Evolutionary conservation across 805 yeast species (phyloP).

Genomic region (Candida yuanshanica): DNA sequence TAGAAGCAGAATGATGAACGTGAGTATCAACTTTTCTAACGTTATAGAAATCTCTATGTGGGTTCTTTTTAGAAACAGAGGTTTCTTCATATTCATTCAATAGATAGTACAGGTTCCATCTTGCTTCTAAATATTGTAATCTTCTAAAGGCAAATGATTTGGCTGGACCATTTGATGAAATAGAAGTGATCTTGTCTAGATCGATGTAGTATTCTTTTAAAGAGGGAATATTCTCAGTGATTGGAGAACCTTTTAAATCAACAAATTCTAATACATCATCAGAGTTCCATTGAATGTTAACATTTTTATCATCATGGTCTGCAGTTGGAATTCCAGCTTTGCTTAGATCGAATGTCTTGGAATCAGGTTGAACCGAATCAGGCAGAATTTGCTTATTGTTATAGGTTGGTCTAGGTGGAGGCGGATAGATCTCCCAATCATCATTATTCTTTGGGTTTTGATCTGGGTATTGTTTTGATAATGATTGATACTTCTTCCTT

Average conservation of each 20-base stretch:
- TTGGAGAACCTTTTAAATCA: conserved; percentile 30
- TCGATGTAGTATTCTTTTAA: conserved; percentile 83
- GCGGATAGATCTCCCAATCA: conserved; percentile 81
- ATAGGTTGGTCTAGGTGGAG: conserved; percentile 91
- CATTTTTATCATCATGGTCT: conserved; percentile 38
- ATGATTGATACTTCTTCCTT: conserved; percentile 67
- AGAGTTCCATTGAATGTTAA: conserved; percentile 42
- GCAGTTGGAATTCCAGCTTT: conserved; percentile 36
- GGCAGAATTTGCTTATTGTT: conserved; percentile 50
- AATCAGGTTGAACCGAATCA: conserved; percentile 34
- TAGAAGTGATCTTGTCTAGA: conserved; percentile 61
- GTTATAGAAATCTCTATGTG: conserved; percentile 95
- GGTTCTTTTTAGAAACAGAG: conserved; percentile 83
- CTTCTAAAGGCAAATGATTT: conserved; percentile 95
- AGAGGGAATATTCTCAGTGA: conserved; percentile 65
- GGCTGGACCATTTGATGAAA: conserved; percentile 92
- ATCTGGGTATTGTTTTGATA: conserved; percentile 65
- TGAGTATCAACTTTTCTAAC: conserved; percentile 97
- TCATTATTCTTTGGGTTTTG: conserved; percentile 81
- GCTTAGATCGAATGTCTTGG: conserved; percentile 35
- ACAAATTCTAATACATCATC: conserved; percentile 70
- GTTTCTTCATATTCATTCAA: conserved; percentile 92
- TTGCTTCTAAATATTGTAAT: conserved; percentile 89
- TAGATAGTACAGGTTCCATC: conserved; percentile 87
- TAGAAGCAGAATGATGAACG: conserved; percentile 98